phyloP scores from a whole-genome alignment of 2,329 filamentous ascomycete species.

The Paraphoma sp. region DNA sequence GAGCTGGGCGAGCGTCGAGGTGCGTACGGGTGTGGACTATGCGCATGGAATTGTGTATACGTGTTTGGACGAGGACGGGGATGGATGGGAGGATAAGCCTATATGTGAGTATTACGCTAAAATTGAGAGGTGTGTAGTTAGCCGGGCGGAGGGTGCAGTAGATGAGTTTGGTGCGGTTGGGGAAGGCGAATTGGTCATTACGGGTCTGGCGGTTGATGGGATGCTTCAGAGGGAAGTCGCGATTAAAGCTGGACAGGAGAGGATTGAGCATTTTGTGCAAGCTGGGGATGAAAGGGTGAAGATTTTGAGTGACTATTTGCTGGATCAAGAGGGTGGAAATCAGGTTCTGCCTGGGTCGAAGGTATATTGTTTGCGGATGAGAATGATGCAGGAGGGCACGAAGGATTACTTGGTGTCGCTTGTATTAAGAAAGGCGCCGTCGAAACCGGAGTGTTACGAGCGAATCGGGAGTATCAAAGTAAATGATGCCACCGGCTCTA shows the following conservation, averaged over 20 bases:
- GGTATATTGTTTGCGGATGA: background rate
- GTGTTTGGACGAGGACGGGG: too few species aligned
- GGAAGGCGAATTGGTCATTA: too few species aligned
- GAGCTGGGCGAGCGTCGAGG: too few species aligned
- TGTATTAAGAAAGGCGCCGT: background rate
- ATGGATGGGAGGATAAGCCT: too few species aligned
- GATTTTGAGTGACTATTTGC: background rate
- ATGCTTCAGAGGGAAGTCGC: too few species aligned
- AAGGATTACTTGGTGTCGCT: background rate
- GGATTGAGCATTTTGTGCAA: background rate
- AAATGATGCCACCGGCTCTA: background rate
- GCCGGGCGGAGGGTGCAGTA: too few species aligned
- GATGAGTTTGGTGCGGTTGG: too few species aligned
- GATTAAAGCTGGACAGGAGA: background rate
- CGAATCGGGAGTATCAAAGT: background rate
- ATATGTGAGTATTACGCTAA: too few species aligned
- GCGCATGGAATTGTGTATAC: too few species aligned
- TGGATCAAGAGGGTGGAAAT: background rate
- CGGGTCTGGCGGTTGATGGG: too few species aligned
- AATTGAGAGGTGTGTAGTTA: too few species aligned
- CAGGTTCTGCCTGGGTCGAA: background rate
- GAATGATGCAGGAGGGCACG: background rate
- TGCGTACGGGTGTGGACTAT: too few species aligned
- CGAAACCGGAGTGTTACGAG: background rate
- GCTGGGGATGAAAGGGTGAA: background rate